Evolutionary conservation across 768 basidiomycete genomes (phyloP), one percentile per base, ranked within the genome.

Genomic region (Rhodocollybia butyracea): DNA sequence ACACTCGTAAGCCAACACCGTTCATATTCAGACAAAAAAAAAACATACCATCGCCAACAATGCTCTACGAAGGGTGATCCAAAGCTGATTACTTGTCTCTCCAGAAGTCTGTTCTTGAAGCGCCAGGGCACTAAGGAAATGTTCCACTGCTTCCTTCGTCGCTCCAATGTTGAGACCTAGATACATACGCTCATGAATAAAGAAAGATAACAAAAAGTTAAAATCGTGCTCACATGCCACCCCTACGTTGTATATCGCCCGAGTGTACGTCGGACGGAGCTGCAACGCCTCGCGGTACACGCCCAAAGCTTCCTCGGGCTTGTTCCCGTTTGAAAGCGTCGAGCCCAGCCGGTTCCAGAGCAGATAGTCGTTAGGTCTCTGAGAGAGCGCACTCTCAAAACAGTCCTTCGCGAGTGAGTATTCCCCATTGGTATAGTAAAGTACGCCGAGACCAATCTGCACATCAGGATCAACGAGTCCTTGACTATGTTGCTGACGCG

Each of bases 311-410:
- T 95, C 93, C 69, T 98, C 97, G 0, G 97, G 94, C 59, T 91
- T 89, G 60, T 83, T 91, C 1, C 92, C 94, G 66, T 99, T 99
- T 5, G 94, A 96, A 24, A 99, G 77, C 3, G 89, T 92, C 2
- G 95, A 97, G 5, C 97, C 97, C 13, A 97, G 74, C 48, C 97
- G 78, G 69, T 99, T 99, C 97, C 97, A 99, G 12, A 98, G 70
- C 5, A 94, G 74, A 68, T 94, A 98, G 70, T 99, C 97, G 89
- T 82, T 84, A 4, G 97, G 96, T 31, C 88, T 78, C 22, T 82
- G 81, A 31, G 83, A 81, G 46, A 99, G 72, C 0, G 95, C 96
- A 45, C 87, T 85, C 61, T 89, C 88, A 70, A 98, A 99, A 67
- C 97, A 99, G 64, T 98, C 95, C 66, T 90, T 91, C 2, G 95